A percentile compares a stretch with the other conserved stretches of the same genome.
Evolutionary conservation across 306 rosid genomes (phyloP).

Genomic region (Sindora glabra): DNA sequence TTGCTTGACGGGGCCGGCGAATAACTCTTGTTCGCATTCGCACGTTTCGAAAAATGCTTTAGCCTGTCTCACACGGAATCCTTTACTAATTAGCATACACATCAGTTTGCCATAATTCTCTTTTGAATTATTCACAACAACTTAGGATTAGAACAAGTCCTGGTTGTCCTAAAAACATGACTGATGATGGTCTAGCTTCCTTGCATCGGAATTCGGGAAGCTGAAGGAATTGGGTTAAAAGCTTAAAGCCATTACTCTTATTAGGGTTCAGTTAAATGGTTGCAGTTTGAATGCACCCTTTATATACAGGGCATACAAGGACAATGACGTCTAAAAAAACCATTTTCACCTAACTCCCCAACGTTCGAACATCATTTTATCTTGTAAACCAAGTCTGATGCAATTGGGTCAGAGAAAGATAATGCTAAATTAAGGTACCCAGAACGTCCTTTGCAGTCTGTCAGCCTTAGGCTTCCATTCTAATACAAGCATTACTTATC

Average conservation of each 20-base stretch:
- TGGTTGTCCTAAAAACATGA: no score
- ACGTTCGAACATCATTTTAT: neutral
- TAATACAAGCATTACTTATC: conserved; percentile 76
- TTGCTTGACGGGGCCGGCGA: neutral
- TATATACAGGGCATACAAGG: neutral
- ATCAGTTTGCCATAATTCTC: neutral
- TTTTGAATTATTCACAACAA: no score
- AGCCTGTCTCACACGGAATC: conserved; percentile 1
- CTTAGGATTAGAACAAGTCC: no score
- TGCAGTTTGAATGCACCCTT: neutral
- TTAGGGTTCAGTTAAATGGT: neutral
- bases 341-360: conserved; percentile 25
- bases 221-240: neutral
- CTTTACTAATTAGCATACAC: neutral
- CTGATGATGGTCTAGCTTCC: neutral
- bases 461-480: conserved; percentile 51
- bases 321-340: neutral
- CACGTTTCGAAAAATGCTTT: neutral
- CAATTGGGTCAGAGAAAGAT: conserved; percentile 3
- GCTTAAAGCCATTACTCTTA: no score
- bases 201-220: neutral
- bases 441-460: conserved; percentile 12
- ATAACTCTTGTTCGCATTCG: neutral
- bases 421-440: conserved; percentile 17
- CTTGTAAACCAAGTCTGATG: conserved; percentile 34